A percentile compares a stretch with the other conserved stretches of the same genome.
Evolutionary conservation across 768 basidiomycete genomes (phyloP).

Genomic region (Russula abietina): DNA sequence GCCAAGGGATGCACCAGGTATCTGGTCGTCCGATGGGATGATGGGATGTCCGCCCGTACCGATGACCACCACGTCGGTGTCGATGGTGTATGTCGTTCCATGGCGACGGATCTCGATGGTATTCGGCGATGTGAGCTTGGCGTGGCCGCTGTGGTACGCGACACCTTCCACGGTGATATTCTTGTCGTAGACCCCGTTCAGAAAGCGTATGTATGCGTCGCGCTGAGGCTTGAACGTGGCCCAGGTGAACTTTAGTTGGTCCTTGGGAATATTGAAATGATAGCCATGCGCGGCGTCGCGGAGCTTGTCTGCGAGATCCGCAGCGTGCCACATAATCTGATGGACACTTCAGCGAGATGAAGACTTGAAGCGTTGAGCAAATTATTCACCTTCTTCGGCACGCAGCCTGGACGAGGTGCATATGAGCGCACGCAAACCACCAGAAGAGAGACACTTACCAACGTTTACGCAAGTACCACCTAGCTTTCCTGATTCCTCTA

Average conservation of each 20-base stretch:
- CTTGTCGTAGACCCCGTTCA: slow-evolving; percentile 87
- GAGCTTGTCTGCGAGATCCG: slow-evolving; percentile 82
- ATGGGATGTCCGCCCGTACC: slow-evolving; percentile 85
- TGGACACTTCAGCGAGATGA: background rate
- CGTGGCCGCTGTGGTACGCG: slow-evolving; percentile 78
- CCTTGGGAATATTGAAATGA: slow-evolving; percentile 47
- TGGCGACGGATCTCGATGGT: slow-evolving; percentile 68
- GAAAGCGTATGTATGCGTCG: slow-evolving; percentile 85
- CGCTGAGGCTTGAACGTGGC: slow-evolving; percentile 85
- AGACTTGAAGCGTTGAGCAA: background rate
- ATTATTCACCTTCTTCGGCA: slow-evolving; percentile 82
- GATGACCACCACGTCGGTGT: slow-evolving; percentile 72
- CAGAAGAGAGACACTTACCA: slow-evolving; percentile 45
- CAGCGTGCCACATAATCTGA: slow-evolving; percentile 97
- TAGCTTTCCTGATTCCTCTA: slow-evolving; percentile 67
- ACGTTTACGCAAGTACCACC: slow-evolving; percentile 99
- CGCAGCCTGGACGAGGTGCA: slow-evolving; percentile 52
- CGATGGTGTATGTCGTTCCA: slow-evolving; percentile 63
- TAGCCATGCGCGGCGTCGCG: slow-evolving; percentile 68
- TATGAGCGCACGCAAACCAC: background rate
- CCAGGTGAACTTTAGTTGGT: slow-evolving; percentile 73
- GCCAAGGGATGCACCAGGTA: slow-evolving; percentile 87
- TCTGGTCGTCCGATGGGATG: slow-evolving; percentile 65
- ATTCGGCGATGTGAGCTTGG: slow-evolving; percentile 60
- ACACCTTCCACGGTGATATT: slow-evolving; percentile 87